Evolutionary conservation across 345 rosid genomes (phyloP).

Genomic region (Linum lewisii): DNA sequence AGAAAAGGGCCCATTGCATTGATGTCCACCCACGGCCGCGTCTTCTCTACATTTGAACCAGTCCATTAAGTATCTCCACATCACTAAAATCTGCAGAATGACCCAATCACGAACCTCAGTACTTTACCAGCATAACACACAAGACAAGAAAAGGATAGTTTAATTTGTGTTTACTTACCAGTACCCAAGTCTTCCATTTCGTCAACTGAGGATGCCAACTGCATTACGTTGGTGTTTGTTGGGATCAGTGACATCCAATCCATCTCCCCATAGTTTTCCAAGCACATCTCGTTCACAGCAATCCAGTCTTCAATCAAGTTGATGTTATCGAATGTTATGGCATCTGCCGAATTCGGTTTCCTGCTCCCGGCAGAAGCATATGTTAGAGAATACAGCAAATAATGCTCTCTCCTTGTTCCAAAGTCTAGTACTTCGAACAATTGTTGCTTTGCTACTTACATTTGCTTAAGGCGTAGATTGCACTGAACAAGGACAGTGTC

Average conservation of each 20-base stretch:
- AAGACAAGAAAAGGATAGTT: no score
- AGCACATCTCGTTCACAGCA: conserved; percentile 32
- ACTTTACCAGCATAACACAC: no score
- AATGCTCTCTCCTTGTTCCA: conserved; percentile 28
- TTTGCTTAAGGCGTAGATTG: conserved; percentile 63
- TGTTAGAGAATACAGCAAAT: no score
- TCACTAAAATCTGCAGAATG: conserved; percentile 63
- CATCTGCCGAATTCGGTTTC: conserved; percentile 34
- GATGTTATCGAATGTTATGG: conserved; percentile 37
- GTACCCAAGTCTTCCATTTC: conserved; percentile 51
- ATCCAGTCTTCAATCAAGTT: conserved; percentile 71
- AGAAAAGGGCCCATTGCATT: no score
- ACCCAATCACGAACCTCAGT: no score
- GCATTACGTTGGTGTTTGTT: conserved; percentile 24
- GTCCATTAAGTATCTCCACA: conserved; percentile 47
- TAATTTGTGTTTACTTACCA: no score
- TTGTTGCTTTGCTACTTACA: no score
- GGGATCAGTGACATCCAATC: conserved; percentile 72
- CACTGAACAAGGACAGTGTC: conserved; percentile 74
- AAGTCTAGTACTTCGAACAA: no score
- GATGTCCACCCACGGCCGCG: not conserved
- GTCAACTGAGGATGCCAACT: conserved; percentile 34
- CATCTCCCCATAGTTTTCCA: conserved; percentile 41
- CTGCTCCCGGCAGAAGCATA: no score
- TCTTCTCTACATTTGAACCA: not conserved